Evolutionary conservation across 768 basidiomycete genomes (phyloP).

Genomic region (Tremella mesenterica): DNA sequence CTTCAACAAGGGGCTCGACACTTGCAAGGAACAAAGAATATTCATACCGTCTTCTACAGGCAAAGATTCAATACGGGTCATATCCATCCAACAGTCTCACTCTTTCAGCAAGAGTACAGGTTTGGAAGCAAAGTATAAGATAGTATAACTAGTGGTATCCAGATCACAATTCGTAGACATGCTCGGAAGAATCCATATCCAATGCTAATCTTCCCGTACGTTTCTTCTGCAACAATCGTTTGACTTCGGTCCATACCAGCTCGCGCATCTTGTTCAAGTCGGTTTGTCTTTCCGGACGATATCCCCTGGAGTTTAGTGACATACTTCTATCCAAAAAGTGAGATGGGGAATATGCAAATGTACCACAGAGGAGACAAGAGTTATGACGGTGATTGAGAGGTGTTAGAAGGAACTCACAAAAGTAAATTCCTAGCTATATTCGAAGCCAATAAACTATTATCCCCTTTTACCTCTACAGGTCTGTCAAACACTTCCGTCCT

Average conservation of each 20-base stretch:
- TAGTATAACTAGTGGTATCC: neutral
- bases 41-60: too few relatives aligned
- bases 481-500: slow-evolving; percentile 24
- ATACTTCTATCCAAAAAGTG: too few relatives aligned
- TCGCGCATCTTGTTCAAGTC: slow-evolving; percentile 40
- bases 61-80: too few relatives aligned
- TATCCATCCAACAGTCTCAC: too few relatives aligned
- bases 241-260: slow-evolving; percentile 42
- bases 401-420: slow-evolving; percentile 15
- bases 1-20: too few relatives aligned
- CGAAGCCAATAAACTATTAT: slow-evolving; percentile 40
- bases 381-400: neutral
- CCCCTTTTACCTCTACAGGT: slow-evolving; percentile 14
- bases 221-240: slow-evolving; percentile 28
- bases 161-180: slow-evolving; percentile 6
- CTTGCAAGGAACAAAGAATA: too few relatives aligned
- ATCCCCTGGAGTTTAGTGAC: slow-evolving; percentile 31
- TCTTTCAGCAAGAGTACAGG: too few relatives aligned
- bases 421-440: slow-evolving; percentile 39
- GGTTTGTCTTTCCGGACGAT: slow-evolving; percentile 35
- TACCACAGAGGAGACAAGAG: too few relatives aligned
- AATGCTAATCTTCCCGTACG: slow-evolving; percentile 27
- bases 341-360: too few relatives aligned
- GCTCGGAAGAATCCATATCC: slow-evolving; percentile 17
- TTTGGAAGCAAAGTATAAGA: too few relatives aligned